Conservation (phyloP, 257 asterid genomes). For the Solanum sitiens region DNA sequence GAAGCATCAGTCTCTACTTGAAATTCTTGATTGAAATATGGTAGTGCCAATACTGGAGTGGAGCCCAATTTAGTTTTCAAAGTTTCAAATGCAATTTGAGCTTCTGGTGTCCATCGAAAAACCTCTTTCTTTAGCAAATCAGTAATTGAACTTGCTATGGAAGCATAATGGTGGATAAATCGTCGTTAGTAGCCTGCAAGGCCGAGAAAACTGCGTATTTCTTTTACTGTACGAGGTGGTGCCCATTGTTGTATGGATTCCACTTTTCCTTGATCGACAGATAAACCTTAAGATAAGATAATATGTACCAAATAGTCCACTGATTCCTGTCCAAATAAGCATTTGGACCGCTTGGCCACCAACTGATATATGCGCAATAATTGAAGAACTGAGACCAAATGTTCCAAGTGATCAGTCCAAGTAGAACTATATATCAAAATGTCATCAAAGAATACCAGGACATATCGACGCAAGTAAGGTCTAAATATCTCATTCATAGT, state of each 20-base stretch:
- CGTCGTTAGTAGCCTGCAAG: not conserved
- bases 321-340: not conserved
- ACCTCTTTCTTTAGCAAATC: not conserved
- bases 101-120: not conserved
- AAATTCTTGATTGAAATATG: too few relatives aligned
- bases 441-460: too few relatives aligned
- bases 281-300: too few relatives aligned
- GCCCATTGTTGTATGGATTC: not conserved
- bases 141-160: not conserved
- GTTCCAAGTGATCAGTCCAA: too few relatives aligned
- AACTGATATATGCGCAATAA: too few relatives aligned
- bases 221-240: not conserved
- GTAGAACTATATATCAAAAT: too few relatives aligned
- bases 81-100: not conserved
- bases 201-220: not conserved
- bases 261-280: too few relatives aligned
- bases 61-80: not conserved
- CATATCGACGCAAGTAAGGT: too few relatives aligned
- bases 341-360: too few relatives aligned
- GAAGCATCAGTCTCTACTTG: too few relatives aligned
- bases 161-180: not conserved
- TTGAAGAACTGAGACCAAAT: not conserved
- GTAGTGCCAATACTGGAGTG: not conserved
- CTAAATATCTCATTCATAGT: too few relatives aligned
- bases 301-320: not conserved